Evolutionary conservation across 352 stramenopile genomes (phyloP).

Genomic region (Phytophthora syringae): DNA sequence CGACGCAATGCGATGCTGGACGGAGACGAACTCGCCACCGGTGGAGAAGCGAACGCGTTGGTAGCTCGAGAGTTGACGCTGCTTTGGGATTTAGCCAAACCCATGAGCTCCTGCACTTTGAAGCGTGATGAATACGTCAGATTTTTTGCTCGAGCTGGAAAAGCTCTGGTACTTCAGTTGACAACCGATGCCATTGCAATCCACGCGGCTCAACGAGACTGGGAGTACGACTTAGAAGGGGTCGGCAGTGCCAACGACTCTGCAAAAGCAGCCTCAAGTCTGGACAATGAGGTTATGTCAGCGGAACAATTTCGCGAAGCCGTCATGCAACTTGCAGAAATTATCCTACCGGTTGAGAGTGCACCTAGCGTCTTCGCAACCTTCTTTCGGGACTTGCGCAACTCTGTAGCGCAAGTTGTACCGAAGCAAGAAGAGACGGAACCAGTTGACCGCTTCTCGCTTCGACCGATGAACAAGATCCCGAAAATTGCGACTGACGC

Average conservation of each 20-base stretch:
- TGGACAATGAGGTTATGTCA: constrained; percentile 35
- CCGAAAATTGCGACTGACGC: constrained; percentile 53
- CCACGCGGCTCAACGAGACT: constrained; percentile 57
- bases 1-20: constrained; percentile 46
- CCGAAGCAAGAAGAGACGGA: constrained; percentile 27
- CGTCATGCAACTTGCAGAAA: constrained; percentile 64
- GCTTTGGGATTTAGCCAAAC: constrained; percentile 74
- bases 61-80: constrained; percentile 45
- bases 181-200: constrained; percentile 38
- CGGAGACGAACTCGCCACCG: constrained; percentile 27
- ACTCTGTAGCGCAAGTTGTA: constrained; percentile 43
- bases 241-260: not conserved
- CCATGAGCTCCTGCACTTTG: constrained; percentile 26
- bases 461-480: constrained; percentile 52
- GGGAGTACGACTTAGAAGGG: constrained; percentile 70
- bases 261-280: constrained; percentile 1
- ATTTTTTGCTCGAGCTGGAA: constrained; percentile 70
- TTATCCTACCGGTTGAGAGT: constrained; percentile 71
- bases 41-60: constrained; percentile 24
- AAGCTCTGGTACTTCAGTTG: constrained; percentile 63
- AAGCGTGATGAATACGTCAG: constrained; percentile 47
- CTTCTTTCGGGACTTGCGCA: constrained; percentile 70
- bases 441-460: constrained; percentile 19
- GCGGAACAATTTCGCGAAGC: constrained; percentile 63
- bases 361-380: constrained; percentile 41